phyloP scores from a whole-genome alignment of 352 stramenopile species.

The Phytophthora macrochlamydospora region DNA sequence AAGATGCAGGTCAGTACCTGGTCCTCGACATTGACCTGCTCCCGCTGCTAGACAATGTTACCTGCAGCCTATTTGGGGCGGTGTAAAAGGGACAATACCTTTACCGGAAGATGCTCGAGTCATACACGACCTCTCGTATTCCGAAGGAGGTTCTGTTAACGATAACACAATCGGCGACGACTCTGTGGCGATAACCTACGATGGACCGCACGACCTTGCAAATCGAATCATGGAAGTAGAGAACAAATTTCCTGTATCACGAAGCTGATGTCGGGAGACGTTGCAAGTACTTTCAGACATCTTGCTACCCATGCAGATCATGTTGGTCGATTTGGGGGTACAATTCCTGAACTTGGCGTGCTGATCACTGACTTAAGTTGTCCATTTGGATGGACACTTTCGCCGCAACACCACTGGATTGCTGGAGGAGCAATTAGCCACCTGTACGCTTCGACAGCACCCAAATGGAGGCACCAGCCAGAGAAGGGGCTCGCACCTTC shows the following conservation, averaged over 20 bases:
- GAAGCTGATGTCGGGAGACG: conserved; percentile 14
- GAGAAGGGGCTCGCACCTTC: not conserved
- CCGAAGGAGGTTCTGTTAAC: conserved; percentile 1
- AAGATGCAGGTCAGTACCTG: conserved; percentile 16
- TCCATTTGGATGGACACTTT: conserved; percentile 17
- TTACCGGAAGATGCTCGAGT: conserved; percentile 6
- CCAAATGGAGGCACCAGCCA: conserved; percentile 6
- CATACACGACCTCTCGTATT: conserved; percentile 15
- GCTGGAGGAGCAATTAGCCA: conserved; percentile 10
- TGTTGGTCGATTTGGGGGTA: conserved; percentile 11
- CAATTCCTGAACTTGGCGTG: conserved; percentile 6
- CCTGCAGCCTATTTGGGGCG: conserved; percentile 16
- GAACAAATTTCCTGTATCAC: conserved; percentile 14
- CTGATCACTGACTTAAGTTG: conserved; percentile 16
- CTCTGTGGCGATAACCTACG: conserved; percentile 2
- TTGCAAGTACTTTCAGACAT: conserved; percentile 10
- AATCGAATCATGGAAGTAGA: conserved; percentile 17
- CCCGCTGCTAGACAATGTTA: not conserved
- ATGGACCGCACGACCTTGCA: conserved; percentile 1
- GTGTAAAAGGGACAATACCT: conserved; percentile 6
- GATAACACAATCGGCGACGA: conserved; percentile 16
- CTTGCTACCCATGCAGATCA: conserved; percentile 9
- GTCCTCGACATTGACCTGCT: conserved; percentile 17
- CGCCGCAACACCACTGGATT: conserved; percentile 10
- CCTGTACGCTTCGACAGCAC: not conserved